Percentiles rank a stretch among this genome's conserved stretches.
phyloP scores from a whole-genome alignment of 2,329 filamentous ascomycete genomes.

The Trichoderma asperellum region DNA sequence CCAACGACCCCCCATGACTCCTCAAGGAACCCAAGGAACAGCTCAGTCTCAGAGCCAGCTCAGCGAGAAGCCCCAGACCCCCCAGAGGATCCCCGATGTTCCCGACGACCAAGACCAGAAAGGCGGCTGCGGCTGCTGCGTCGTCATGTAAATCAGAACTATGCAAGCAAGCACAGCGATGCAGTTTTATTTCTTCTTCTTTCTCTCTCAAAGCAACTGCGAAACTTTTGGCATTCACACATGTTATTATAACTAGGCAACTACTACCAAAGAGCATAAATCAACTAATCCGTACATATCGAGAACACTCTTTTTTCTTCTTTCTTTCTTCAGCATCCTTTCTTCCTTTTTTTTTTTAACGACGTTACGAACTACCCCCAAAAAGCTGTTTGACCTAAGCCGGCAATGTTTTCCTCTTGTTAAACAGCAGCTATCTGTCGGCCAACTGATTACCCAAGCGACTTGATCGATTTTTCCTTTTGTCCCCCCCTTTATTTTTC shows the following conservation, averaged over 20 bases:
- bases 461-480: slow-evolving; percentile 24
- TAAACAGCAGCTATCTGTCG: slow-evolving; percentile 14
- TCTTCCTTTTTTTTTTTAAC: slow-evolving; percentile 9
- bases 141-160: slow-evolving; percentile 50
- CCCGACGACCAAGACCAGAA: slow-evolving; percentile 45
- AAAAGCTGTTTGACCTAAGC: slow-evolving; percentile 26
- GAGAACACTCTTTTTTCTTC: slow-evolving; percentile 3
- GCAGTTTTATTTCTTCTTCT: not conserved
- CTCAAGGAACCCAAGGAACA: slow-evolving; percentile 46
- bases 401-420: slow-evolving; percentile 19
- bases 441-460: slow-evolving; percentile 28
- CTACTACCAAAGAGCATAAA: slow-evolving; percentile 18
- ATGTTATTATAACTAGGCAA: slow-evolving; percentile 21
- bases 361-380: slow-evolving; percentile 28
- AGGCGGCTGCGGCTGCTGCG: slow-evolving; percentile 55
- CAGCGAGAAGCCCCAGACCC: slow-evolving; percentile 29
- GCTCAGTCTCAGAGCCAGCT: slow-evolving; percentile 33
- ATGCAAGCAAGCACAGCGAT: slow-evolving; percentile 4
- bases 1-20: slow-evolving; percentile 48
- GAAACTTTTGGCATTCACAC: slow-evolving; percentile 7
- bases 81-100: slow-evolving; percentile 31
- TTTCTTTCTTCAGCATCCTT: slow-evolving; percentile 12
- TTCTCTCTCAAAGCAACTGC: not conserved
- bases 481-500: not conserved
- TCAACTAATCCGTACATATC: slow-evolving; percentile 28